Percentiles rank a stretch among this genome's conserved stretches.
These are phyloP conservation scores for Hirschioporus abietinus DNA, from an alignment of 768 basidiomycete species.

Conservation along the genomic window DNA sequence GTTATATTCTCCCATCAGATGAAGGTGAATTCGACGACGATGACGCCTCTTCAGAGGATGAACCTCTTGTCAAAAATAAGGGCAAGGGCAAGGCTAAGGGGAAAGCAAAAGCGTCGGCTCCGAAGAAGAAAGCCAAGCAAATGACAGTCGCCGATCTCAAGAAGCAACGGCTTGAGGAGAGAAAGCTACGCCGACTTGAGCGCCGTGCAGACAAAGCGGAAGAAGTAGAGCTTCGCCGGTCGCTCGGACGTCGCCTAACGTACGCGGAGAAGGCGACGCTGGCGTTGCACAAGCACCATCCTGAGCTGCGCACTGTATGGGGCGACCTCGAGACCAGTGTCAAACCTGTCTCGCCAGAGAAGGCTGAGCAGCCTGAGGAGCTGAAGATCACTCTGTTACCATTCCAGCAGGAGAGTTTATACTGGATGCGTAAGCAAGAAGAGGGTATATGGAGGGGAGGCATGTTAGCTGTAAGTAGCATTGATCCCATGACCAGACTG, in stretches of 20 bases:
- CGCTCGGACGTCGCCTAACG: slow-evolving; percentile 73
- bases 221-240: slow-evolving; percentile 42
- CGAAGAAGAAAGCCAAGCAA: slow-evolving; percentile 15
- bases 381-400: slow-evolving; percentile 84
- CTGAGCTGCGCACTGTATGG: slow-evolving; percentile 82
- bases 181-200: slow-evolving; percentile 20
- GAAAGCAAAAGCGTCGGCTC: slow-evolving; percentile 20
- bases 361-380: slow-evolving; percentile 74
- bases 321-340: slow-evolving; percentile 70
- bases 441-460: slow-evolving; percentile 83
- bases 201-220: slow-evolving; percentile 35
- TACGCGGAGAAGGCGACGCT: slow-evolving; percentile 72
- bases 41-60: slow-evolving; percentile 16
- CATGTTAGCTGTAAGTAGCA: slow-evolving; percentile 71
- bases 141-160: slow-evolving; percentile 15
- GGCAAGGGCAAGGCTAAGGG: slow-evolving; percentile 27
- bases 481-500: neutral
- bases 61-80: slow-evolving; percentile 13
- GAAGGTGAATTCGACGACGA: slow-evolving; percentile 22
- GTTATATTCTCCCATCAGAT: slow-evolving; percentile 23
- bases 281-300: slow-evolving; percentile 63
- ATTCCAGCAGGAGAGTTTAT: slow-evolving; percentile 92
- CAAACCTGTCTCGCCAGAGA: slow-evolving; percentile 55
- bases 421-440: slow-evolving; percentile 96
- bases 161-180: slow-evolving; percentile 23